A percentile compares a stretch with the other conserved stretches of the same genome.
These are phyloP conservation scores for Phytophthora europaea DNA, from an alignment of 352 stramenopile species.

Conservation along the genomic window DNA sequence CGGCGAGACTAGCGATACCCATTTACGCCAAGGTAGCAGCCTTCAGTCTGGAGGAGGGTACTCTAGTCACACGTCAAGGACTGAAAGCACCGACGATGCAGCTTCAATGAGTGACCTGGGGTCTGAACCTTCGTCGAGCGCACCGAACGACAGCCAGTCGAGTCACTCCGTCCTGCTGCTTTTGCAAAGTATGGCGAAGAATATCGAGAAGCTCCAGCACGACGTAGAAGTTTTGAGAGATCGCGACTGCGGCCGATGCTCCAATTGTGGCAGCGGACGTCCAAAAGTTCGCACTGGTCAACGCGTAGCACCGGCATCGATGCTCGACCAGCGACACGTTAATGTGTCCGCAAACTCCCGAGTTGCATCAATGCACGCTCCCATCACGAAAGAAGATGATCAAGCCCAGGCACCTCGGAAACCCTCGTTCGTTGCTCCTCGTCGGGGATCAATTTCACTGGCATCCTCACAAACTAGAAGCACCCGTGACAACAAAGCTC, in stretches of 20 bases:
- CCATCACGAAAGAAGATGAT: not conserved
- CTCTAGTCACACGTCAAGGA: not conserved
- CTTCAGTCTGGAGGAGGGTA: not conserved
- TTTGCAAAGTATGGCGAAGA: constrained; percentile 1
- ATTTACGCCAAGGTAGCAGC: not conserved
- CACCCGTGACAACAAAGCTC: not conserved
- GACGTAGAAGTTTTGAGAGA: not conserved
- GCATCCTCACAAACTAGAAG: not conserved
- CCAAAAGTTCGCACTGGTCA: not conserved
- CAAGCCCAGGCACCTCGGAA: not conserved
- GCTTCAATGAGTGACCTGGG: not conserved
- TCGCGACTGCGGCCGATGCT: not conserved
- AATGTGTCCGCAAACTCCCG: not conserved
- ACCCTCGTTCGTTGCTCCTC: not conserved
- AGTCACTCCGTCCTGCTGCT: not conserved
- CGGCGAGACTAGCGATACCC: not conserved
- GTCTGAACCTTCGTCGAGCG: not conserved
- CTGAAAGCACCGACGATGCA: not conserved
- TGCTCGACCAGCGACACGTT: not conserved
- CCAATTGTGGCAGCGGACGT: not conserved
- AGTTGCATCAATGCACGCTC: not conserved
- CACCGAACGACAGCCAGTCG: not conserved
- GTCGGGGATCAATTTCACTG: not conserved
- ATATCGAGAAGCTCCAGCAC: not conserved
- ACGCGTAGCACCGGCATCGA: not conserved